A percentile compares a stretch with the other conserved stretches of the same genome.
Conservation (phyloP, 352 stramenopile species). For the Phytophthora syringae region DNA sequence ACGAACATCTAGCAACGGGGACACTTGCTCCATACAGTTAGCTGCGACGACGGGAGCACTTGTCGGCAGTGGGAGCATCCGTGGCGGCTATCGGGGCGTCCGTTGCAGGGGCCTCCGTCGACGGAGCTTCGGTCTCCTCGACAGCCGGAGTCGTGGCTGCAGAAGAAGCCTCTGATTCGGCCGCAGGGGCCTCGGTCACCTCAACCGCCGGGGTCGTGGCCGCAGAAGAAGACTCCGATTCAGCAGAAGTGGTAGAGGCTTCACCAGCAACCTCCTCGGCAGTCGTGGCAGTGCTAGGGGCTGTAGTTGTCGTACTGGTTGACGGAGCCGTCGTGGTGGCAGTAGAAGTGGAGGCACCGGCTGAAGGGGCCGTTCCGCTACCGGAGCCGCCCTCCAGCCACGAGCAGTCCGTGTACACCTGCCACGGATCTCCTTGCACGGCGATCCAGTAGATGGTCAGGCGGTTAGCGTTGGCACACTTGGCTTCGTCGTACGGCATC, state of each 20-base stretch:
- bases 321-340: slow-evolving; percentile 8
- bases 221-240: neutral
- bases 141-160: too few species aligned
- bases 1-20: too few species aligned
- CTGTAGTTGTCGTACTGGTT: slow-evolving; percentile 6
- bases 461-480: slow-evolving; percentile 51
- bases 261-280: slow-evolving; percentile 16
- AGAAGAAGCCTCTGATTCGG: too few species aligned
- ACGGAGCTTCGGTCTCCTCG: neutral
- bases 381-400: slow-evolving; percentile 40
- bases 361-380: slow-evolving; percentile 21
- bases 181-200: too few species aligned
- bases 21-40: too few species aligned
- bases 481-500: slow-evolving; percentile 51
- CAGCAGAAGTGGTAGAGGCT: neutral
- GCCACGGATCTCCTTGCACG: slow-evolving; percentile 57
- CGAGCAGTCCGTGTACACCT: slow-evolving; percentile 64
- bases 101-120: neutral
- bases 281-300: slow-evolving; percentile 9
- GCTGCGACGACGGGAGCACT: slow-evolving; percentile 35
- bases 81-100: slow-evolving; percentile 20
- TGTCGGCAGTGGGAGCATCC: slow-evolving; percentile 9
- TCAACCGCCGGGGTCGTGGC: slow-evolving; percentile 1
- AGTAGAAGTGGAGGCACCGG: slow-evolving; percentile 13
- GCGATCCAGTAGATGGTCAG: slow-evolving; percentile 69